Base-by-base conservation (phyloP, 345 rosid genomes). In the Gossypioides kirkii region DNA sequence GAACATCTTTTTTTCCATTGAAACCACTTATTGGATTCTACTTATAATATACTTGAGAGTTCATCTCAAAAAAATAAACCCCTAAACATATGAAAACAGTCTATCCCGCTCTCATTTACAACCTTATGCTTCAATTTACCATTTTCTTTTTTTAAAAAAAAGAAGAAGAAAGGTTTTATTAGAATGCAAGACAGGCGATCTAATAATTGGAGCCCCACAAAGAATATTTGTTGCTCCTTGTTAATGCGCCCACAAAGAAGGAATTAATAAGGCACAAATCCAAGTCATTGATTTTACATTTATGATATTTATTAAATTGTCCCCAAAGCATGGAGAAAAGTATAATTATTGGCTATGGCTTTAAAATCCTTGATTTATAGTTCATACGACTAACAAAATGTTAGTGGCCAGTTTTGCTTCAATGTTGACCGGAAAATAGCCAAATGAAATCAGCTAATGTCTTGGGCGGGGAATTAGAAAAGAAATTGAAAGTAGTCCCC, bases 51-150 rank as follows among this genome's bases (percentile, higher is more conserved):
- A 47, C 14, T 10, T 47, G 3, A n/a, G n/a, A n/a, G n/a, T 47
- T 10, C 5, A 14, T 50, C 4, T 50, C 58, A 69, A 72, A 61
- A 62, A 78, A 78, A 74, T 71, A 78, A 74, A 56, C 32, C 50
- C 47, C 47, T 25, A 12, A 66, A 45, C 65, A 42, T 36, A 38
- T 12, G 65, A 42, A 50, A 50, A 14, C 41, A 18, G 17, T 1
- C 17, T 52, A 13, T 50, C 45, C n/a, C 17, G 45, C 55, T 66
- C 46, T 23, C 13, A 36, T 52, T 18, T 14, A 9, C 52, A 59
- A 20, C 61, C 53, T 75, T n/a, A 32, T 50, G 20, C 50, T 45
- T 64, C 42, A 10, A 64, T 32, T 28, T 64, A 52, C 26, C 32
- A 66, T 64, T 22, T 32, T 5, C 38, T 5, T 32, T 32, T 5